Evolutionary conservation across 179 eudicot genomes (phyloP).

Genomic region (Beta corolliflora): DNA sequence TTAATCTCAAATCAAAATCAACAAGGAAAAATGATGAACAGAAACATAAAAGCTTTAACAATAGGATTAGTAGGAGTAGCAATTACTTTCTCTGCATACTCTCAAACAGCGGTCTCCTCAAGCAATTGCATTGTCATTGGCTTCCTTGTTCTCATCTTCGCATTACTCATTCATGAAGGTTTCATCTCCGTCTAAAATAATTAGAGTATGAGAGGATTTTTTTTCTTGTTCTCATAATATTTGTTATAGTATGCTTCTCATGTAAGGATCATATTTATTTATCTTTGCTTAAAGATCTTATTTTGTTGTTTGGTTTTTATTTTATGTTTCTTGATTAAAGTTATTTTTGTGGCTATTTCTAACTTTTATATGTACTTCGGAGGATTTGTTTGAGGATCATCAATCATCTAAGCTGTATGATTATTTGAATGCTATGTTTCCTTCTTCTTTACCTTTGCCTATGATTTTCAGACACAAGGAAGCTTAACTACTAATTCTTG

Average conservation of each 20-base stretch:
- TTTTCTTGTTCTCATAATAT: neutral
- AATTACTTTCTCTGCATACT: conserved; percentile 73
- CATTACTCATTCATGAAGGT: conserved; percentile 48
- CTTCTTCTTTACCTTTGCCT: no score
- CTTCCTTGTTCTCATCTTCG: conserved; percentile 60
- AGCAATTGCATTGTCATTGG: conserved; percentile 54
- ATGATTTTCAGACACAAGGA: no score
- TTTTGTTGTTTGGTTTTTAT: neutral
- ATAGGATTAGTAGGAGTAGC: conserved; percentile 68
- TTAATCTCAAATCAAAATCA: neutral
- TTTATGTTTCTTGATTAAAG: neutral
- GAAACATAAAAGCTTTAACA: conserved; percentile 51
- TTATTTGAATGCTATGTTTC: no score
- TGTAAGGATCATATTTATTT: conserved; percentile 15
- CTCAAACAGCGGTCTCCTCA: conserved; percentile 54
- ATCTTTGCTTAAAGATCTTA: neutral
- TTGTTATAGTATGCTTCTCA: neutral
- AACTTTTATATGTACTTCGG: neutral
- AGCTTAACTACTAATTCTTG: neutral
- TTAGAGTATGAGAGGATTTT: neutral
- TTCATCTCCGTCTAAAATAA: conserved; percentile 25
- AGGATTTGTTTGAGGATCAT: no score
- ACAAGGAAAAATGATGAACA: conserved; percentile 43
- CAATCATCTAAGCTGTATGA: no score
- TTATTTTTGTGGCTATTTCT: no score